Base-by-base conservation (phyloP, 257 asterid genomes). In the Capsicum pubescens region DNA sequence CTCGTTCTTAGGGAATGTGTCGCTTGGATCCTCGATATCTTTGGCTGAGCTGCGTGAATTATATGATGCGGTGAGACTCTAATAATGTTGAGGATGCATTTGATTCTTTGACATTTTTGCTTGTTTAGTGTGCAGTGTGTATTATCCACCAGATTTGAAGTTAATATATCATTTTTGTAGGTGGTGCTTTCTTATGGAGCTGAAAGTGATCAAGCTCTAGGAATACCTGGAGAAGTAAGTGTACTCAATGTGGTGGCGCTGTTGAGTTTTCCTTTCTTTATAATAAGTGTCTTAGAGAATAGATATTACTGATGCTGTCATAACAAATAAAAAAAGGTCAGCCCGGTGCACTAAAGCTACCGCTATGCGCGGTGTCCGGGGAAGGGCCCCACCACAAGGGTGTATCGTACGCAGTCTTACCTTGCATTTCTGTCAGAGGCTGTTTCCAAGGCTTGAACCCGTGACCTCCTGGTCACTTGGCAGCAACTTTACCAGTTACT, bases 171-270 rank as follows among this genome's bases (percentile, higher is more conserved):
- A 46, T 21, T 67, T 67, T 36, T 82, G 54, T 89, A 95, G 99
- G 99, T 96, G 54, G 94, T 96, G 80, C 98, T 94, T 91, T 91
- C 98, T 36, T 96, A 93, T 88, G 99, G 98, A 6, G 97, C 99
- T 82, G 99, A 96, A 91, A 95, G 98, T 88, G 99, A 96, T 84
- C 88, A 97, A 85, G 86, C 89, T 83, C 93, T 96, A 84, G 95
- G 97, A 85, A 90, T 93, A 87, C 93, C 94, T 32, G 95, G 97
- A 89, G 98, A 96, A 93, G 98, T 95, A 82, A 74, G 90, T 85
- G 26, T 21, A 55, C 57, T 61, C 74, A 21, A 66, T 66, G 32
- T 82, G 81, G 56, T 69, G 46, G 58, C 48, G 81, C 69, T 60
- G 58, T 12, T 66, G 77, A 69, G 46, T 70, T 8, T 39, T 26